phyloP scores from a whole-genome alignment of 2,329 filamentous ascomycete species.

The Coleophoma eucalyptorum region DNA sequence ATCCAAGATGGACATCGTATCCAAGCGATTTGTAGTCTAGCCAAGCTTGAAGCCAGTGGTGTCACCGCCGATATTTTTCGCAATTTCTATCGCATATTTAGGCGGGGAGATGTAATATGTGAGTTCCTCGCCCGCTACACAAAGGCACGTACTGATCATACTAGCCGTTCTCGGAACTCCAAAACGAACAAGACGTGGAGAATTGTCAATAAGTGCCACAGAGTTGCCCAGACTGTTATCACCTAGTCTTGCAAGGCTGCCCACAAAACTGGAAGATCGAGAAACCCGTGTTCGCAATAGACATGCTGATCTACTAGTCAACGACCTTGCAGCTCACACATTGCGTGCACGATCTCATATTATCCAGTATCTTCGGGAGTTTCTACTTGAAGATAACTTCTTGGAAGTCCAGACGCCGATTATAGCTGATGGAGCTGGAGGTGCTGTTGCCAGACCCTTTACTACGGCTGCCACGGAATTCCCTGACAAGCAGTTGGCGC shows the following conservation, averaged over 20 bases:
- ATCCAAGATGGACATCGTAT: constrained; percentile 67
- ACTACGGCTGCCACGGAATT: constrained; percentile 76
- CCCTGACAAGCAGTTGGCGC: constrained; percentile 63
- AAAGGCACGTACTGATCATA: no score
- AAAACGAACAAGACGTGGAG: constrained; percentile 64
- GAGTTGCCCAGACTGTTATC: constrained; percentile 69
- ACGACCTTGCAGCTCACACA: constrained; percentile 62
- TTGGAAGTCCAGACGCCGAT: constrained; percentile 91
- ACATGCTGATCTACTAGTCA: constrained; percentile 83
- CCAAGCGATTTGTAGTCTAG: constrained; percentile 73
- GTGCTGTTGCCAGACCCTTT: constrained; percentile 84
- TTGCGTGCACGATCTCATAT: constrained; percentile 72
- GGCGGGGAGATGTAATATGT: constrained; percentile 83
- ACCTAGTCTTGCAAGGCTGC: constrained; percentile 77
- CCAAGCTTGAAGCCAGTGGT: constrained; percentile 34
- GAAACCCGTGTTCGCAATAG: constrained; percentile 73
- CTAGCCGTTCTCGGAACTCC: constrained; percentile 63
- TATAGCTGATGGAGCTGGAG: constrained; percentile 76
- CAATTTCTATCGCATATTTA: constrained; percentile 60
- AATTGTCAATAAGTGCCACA: constrained; percentile 69
- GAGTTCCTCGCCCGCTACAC: constrained; percentile 32
- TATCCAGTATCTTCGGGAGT: constrained; percentile 68
- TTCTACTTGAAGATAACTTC: constrained; percentile 69
- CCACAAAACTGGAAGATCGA: constrained; percentile 63
- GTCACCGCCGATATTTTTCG: constrained; percentile 45